phyloP scores from a whole-genome alignment of 495 filamentous ascomycete genomes.

The Tuber microsphaerosporum region DNA sequence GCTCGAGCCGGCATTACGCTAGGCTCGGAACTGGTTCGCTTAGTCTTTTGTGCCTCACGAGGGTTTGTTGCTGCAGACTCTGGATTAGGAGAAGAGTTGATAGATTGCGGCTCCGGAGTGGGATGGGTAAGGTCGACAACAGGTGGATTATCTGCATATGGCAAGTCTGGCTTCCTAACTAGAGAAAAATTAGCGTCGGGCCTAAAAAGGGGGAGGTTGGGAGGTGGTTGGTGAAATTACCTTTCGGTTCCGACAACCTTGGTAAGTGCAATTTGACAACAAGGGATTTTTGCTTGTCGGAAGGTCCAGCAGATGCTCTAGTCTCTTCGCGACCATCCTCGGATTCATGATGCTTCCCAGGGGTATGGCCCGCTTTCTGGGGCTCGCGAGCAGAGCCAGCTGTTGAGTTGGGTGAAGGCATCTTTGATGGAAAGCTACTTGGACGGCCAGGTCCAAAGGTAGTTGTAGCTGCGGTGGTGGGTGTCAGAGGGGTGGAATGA shows the following conservation, averaged over 20 bases:
- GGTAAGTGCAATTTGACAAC: background rate
- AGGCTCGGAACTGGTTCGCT: background rate
- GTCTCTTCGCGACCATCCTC: background rate
- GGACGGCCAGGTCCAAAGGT: background rate
- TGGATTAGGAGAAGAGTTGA: background rate
- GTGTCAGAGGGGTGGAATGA: background rate
- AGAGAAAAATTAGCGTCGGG: background rate
- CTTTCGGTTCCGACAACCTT: background rate
- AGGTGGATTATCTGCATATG: background rate
- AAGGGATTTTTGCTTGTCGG: background rate
- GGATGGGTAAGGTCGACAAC: conserved; percentile 1
- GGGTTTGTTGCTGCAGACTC: background rate
- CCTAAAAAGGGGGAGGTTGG: background rate
- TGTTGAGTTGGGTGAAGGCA: background rate
- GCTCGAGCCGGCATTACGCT: background rate
- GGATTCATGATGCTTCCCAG: background rate
- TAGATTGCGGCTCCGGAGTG: background rate
- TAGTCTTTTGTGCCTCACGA: background rate
- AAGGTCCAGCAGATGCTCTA: background rate
- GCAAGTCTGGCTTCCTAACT: background rate
- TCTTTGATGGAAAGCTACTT: background rate
- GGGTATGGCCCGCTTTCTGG: background rate
- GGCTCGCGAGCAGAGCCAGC: background rate
- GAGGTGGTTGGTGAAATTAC: conserved; percentile 3
- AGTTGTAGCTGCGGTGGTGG: background rate